phyloP scores from a whole-genome alignment of 371 early-diverging fungal species.

The Furculomyces boomerangus region DNA sequence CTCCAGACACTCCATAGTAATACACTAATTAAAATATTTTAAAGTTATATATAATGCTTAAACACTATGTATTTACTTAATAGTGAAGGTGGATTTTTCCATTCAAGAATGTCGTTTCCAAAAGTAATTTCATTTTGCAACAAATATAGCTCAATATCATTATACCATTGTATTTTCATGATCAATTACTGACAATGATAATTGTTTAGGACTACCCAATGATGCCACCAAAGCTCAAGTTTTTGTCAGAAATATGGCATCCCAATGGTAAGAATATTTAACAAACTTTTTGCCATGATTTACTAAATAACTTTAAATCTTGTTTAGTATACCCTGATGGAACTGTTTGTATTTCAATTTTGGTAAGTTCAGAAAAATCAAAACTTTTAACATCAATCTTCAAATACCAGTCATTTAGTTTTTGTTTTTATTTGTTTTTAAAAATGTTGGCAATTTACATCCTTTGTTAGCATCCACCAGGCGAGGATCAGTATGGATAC shows the following conservation, averaged over 20 bases:
- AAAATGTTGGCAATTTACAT: no score
- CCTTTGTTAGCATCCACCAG: slow-evolving; percentile 75
- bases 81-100: slow-evolving; percentile 62
- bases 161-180: no score
- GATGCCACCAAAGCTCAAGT: slow-evolving; percentile 74
- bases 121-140: slow-evolving; percentile 7
- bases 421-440: not conserved
- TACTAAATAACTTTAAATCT: no score
- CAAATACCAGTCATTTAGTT: not conserved
- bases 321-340: slow-evolving; percentile 96
- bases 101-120: slow-evolving; percentile 71
- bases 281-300: no score
- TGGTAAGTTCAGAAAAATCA: slow-evolving; percentile 21
- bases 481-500: slow-evolving; percentile 87
- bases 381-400: not conserved
- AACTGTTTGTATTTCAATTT: slow-evolving; percentile 94
- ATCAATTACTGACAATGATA: no score
- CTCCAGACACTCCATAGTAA: slow-evolving; percentile 67
- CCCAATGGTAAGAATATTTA: no score
- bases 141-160: no score
- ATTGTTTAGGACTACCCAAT: slow-evolving; percentile 67
- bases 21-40: not conserved
- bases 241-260: slow-evolving; percentile 38
- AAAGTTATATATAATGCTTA: not conserved
- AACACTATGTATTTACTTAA: not conserved